Conservation (phyloP, 331 rosid species). For the Telfairia occidentalis region DNA sequence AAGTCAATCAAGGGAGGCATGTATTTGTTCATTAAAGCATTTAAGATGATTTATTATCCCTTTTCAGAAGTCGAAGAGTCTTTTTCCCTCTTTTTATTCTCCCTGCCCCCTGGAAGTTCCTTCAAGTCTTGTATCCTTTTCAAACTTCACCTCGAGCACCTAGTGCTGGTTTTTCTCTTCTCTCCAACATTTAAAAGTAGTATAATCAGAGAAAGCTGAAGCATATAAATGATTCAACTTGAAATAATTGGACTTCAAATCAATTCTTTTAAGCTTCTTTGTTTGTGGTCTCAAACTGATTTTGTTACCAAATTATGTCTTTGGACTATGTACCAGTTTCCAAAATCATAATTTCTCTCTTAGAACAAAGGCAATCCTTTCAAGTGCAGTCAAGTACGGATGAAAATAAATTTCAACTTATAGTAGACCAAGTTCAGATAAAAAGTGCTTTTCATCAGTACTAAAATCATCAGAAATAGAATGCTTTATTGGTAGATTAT, state of each 20-base stretch:
- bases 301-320: not conserved
- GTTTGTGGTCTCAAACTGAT: not conserved
- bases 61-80: too few species aligned
- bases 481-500: not conserved
- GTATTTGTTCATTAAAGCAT: too few species aligned
- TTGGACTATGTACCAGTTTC: not conserved
- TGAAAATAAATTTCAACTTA: not conserved
- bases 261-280: not conserved
- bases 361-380: not conserved
- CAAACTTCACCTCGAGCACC: too few species aligned
- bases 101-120: too few species aligned
- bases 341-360: not conserved
- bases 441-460: not conserved
- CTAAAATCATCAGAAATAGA: not conserved
- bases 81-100: too few species aligned
- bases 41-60: too few species aligned
- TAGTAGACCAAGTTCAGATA: not conserved
- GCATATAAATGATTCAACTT: not conserved
- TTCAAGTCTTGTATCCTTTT: too few species aligned
- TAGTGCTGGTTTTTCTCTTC: too few species aligned
- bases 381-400: not conserved
- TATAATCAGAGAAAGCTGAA: not conserved
- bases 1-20: too few species aligned
- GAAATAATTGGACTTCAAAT: not conserved
- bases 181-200: not conserved